These are phyloP conservation scores for Leptographium galeiforme DNA, from an alignment of 2,329 filamentous ascomycete species.

Conservation along the genomic window DNA sequence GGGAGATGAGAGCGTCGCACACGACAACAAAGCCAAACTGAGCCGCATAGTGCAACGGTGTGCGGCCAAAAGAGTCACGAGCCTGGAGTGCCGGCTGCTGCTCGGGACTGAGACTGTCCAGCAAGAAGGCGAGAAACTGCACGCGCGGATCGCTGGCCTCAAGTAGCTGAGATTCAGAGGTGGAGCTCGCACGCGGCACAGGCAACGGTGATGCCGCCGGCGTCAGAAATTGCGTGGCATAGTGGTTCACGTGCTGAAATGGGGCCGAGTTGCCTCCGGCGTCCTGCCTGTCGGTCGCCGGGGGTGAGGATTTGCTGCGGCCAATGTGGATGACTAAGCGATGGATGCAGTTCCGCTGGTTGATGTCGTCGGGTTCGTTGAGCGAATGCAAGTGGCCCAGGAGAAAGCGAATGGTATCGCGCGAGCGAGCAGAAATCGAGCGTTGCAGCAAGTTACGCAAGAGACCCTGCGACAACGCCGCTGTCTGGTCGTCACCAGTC, in stretches of 20 bases:
- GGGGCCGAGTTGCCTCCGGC: constrained; percentile 28
- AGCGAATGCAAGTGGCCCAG: constrained; percentile 56
- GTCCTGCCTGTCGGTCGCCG: constrained; percentile 32
- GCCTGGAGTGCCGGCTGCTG: constrained; percentile 57
- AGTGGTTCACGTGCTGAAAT: constrained; percentile 31
- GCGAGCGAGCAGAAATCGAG: constrained; percentile 57
- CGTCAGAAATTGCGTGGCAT: constrained; percentile 62
- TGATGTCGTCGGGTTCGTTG: constrained; percentile 83
- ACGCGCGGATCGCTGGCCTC: constrained; percentile 63
- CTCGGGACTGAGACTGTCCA: constrained; percentile 53
- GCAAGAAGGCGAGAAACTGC: constrained; percentile 45
- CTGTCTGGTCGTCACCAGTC: not conserved
- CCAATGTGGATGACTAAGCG: constrained; percentile 86
- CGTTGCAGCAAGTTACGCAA: constrained; percentile 70
- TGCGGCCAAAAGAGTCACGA: constrained; percentile 66
- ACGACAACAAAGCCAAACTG: constrained; percentile 91
- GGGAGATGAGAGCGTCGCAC: constrained; percentile 72
- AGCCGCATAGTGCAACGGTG: constrained; percentile 84
- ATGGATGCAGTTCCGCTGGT: constrained; percentile 86
- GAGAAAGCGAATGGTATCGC: constrained; percentile 56
- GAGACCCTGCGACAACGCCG: constrained; percentile 41
- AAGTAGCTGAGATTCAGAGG: constrained; percentile 54
- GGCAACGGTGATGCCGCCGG: constrained; percentile 58
- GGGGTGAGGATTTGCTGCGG: constrained; percentile 42
- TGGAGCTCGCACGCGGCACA: constrained; percentile 46